Base-by-base conservation (phyloP, 1,284 basidiomycete genomes). In the Fistulinella staudtii region DNA sequence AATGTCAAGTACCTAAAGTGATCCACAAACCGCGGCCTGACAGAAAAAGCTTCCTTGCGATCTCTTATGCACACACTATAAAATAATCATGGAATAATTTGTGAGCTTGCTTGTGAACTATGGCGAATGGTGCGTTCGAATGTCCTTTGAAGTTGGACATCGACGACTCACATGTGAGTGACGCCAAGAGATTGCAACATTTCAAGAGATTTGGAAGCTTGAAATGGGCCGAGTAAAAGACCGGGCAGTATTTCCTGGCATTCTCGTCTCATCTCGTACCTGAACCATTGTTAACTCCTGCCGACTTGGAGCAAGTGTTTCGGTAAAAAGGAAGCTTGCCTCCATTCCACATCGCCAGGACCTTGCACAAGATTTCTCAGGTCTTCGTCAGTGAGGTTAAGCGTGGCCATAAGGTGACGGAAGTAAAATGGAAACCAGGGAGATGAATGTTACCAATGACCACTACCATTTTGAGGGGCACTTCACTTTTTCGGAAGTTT, bases 231-330 rank as follows among this genome's bases (percentile, higher is more conserved):
- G 2, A 96, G 79, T 35, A 82, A 77, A 31, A 97, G 77, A 9
- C 81, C 81, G 3, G 90, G 90, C 0, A 95, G 72, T 55, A 96
- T 93, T 65, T 93, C 82, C 68, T 97, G 93, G 53, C 91, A 92
- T 60, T 94, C 85, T 35, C 93, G 72, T 33, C 93, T 77, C 93
- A 96, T 96, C 65, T 96, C 93, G 60, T 96, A 96, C 61, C 90
- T 93, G 47, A 21, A 18, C 21, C 22, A 27, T 23, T 35, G 45
- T 54, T 30, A 43, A 41, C 37, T 39, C 33, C 40, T 15, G 21
- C 23, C 23, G 17, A 36, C 9, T 21, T 8, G 41, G 37, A 28
- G 28, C n/a, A n/a, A n/a, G 35, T 36, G 47, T 17, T 25, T 13
- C 35, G 37, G n/a, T n/a, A 18, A 22, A 36, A 14, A 34, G 21